phyloP scores from a whole-genome alignment of 2,329 filamentous ascomycete genomes.

The Cyphellophora attinorum region DNA sequence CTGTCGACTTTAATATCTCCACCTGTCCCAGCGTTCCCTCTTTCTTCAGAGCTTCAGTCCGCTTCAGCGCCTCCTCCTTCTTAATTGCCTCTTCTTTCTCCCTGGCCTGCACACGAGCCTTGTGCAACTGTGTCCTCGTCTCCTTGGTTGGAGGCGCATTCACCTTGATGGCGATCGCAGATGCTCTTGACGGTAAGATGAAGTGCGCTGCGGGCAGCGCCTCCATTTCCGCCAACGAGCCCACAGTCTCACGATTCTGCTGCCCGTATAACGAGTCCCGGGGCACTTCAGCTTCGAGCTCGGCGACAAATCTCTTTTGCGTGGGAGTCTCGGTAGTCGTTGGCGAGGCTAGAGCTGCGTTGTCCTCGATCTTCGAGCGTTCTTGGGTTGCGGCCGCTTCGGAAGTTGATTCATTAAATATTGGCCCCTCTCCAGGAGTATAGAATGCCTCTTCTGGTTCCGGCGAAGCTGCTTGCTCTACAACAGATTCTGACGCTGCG shows the following conservation, averaged over 20 bases:
- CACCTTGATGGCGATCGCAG: slow-evolving; percentile 1
- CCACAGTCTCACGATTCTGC: too few species aligned
- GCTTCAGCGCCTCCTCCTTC: too few species aligned
- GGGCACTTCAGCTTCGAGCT: slow-evolving; percentile 14
- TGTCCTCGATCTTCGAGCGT: background rate
- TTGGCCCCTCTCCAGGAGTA: too few species aligned
- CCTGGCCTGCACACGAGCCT: slow-evolving; percentile 8
- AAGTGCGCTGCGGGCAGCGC: slow-evolving; percentile 14
- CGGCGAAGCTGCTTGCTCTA: background rate
- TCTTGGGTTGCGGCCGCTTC: too few species aligned
- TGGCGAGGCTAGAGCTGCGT: background rate
- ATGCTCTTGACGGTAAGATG: slow-evolving; percentile 13
- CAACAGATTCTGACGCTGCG: background rate
- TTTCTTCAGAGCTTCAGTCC: too few species aligned
- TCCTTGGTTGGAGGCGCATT: slow-evolving; percentile 1
- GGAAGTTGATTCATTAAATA: too few species aligned
- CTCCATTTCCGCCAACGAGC: slow-evolving; percentile 15
- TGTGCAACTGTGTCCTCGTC: too few species aligned
- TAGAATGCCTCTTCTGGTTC: background rate
- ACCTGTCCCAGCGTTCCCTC: too few species aligned
- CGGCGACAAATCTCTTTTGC: slow-evolving; percentile 6
- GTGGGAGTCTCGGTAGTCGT: background rate
- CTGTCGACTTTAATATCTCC: slow-evolving; percentile 4
- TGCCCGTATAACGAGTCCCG: too few species aligned
- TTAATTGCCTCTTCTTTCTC: background rate